These are phyloP conservation scores for Colletotrichum paranaense DNA, from an alignment of 2,329 filamentous ascomycete species.

Conservation along the genomic window DNA sequence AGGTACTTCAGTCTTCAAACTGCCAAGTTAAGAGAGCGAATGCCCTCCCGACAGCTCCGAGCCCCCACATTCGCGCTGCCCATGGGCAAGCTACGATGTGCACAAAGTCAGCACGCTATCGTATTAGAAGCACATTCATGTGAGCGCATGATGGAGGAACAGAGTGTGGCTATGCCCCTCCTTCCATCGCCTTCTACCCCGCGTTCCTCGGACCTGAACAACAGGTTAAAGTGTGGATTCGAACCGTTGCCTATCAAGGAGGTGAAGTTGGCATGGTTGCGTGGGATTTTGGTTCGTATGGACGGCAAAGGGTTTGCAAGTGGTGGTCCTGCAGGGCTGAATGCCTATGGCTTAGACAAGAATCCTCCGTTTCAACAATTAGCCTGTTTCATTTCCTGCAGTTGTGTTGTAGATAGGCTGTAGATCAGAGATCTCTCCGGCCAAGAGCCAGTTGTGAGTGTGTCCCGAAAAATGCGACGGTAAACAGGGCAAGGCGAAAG, in stretches of 20 bases:
- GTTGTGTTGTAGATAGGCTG: not conserved
- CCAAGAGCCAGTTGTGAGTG: not conserved
- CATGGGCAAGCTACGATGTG: not conserved
- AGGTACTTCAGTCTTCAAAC: not conserved
- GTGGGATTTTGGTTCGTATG: constrained; percentile 7
- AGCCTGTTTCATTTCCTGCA: constrained; percentile 31
- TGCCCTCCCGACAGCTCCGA: constrained; percentile 14
- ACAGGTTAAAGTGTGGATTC: constrained; percentile 3
- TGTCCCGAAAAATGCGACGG: not conserved
- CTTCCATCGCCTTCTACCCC: constrained; percentile 24
- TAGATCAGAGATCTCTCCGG: not conserved
- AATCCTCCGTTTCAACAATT: constrained; percentile 19
- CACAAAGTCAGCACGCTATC: constrained; percentile 4
- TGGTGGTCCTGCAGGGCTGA: too few species aligned
- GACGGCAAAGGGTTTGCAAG: not conserved
- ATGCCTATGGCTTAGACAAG: not conserved
- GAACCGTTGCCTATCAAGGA: constrained; percentile 3
- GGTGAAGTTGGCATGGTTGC: constrained; percentile 21
- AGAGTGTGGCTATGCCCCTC: constrained; percentile 25
- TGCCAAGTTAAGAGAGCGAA: not conserved
- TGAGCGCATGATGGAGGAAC: constrained; percentile 4
- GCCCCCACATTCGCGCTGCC: not conserved
- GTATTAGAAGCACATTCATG: not conserved
- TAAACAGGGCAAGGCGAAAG: not conserved
- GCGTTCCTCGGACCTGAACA: constrained; percentile 1